A percentile compares a stretch with the other conserved stretches of the same genome.
phyloP scores from a whole-genome alignment of 257 asterid genomes.

The Nicotiana sylvestris region DNA sequence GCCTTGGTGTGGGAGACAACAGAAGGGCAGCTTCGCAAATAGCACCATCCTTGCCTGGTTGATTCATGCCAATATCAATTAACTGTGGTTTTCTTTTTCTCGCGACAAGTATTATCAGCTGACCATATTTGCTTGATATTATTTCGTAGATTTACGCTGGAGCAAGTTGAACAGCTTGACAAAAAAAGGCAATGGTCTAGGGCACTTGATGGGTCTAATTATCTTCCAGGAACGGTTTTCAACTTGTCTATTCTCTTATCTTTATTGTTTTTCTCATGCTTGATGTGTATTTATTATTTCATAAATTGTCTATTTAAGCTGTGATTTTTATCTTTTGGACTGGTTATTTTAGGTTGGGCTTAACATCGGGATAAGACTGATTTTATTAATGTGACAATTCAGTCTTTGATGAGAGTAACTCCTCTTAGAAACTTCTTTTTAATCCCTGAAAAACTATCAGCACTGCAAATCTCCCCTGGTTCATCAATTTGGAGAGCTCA shows the following conservation, averaged over 20 bases:
- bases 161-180: conserved; percentile 70
- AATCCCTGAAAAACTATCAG: conserved; percentile 70
- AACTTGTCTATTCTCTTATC: not conserved
- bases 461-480: conserved; percentile 80
- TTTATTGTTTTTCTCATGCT: not conserved
- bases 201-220: conserved; percentile 96
- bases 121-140: not conserved
- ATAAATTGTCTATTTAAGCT: not conserved
- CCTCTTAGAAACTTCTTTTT: conserved; percentile 95
- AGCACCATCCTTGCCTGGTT: not conserved
- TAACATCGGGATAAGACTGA: conserved; percentile 74
- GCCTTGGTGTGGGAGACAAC: too few species aligned
- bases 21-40: too few species aligned
- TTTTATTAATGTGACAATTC: conserved; percentile 86
- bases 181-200: conserved; percentile 84
- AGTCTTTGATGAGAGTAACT: conserved; percentile 90
- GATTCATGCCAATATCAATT: not conserved
- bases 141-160: conserved; percentile 58
- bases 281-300: not conserved
- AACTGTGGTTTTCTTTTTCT: not conserved
- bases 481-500: conserved; percentile 90
- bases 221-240: conserved; percentile 91
- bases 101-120: too few species aligned
- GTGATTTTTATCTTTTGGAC: not conserved
- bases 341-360: conserved; percentile 67